These are phyloP conservation scores for Garcia nutans DNA, from an alignment of 345 rosid species.

Conservation along the genomic window DNA sequence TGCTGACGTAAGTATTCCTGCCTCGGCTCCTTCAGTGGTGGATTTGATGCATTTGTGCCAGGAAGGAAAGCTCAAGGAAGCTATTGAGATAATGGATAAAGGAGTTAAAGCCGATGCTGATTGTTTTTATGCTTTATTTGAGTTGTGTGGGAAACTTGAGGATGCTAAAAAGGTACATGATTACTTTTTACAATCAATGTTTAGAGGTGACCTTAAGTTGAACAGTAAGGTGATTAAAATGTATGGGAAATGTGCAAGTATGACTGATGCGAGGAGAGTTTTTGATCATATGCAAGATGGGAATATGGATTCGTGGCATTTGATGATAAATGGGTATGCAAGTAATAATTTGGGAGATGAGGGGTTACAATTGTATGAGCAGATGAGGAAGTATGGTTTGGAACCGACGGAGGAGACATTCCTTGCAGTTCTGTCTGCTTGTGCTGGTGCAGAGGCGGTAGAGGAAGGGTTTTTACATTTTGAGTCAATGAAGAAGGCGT, in stretches of 20 bases:
- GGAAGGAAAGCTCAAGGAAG: slow-evolving; percentile 56
- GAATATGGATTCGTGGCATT: slow-evolving; percentile 70
- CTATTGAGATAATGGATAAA: slow-evolving; percentile 58
- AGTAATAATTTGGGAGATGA: slow-evolving; percentile 67
- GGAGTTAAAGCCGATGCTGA: slow-evolving; percentile 55
- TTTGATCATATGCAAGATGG: slow-evolving; percentile 71
- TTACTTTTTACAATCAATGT: slow-evolving; percentile 56
- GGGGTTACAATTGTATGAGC: slow-evolving; percentile 69
- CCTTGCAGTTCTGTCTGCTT: slow-evolving; percentile 52
- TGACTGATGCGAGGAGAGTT: slow-evolving; percentile 67
- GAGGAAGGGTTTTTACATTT: slow-evolving; percentile 74
- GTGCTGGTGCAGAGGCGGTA: slow-evolving; percentile 61
- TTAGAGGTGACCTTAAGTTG: slow-evolving; percentile 52
- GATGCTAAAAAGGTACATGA: slow-evolving; percentile 74
- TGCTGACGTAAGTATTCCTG: slow-evolving; percentile 17
- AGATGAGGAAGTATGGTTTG: slow-evolving; percentile 51
- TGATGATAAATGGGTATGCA: slow-evolving; percentile 61
- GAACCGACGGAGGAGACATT: slow-evolving; percentile 58
- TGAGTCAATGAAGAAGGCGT: slow-evolving; percentile 53
- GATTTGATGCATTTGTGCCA: slow-evolving; percentile 48
- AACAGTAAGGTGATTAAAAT: slow-evolving; percentile 58
- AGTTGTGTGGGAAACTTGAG: slow-evolving; percentile 50
- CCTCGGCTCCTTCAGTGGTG: slow-evolving; percentile 26
- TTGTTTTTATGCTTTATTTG: slow-evolving; percentile 52
- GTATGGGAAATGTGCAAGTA: slow-evolving; percentile 56